A percentile compares a stretch with the other conserved stretches of the same genome.
phyloP scores from a whole-genome alignment of 2,329 filamentous ascomycete species.

The Hypomyces perniciosus region DNA sequence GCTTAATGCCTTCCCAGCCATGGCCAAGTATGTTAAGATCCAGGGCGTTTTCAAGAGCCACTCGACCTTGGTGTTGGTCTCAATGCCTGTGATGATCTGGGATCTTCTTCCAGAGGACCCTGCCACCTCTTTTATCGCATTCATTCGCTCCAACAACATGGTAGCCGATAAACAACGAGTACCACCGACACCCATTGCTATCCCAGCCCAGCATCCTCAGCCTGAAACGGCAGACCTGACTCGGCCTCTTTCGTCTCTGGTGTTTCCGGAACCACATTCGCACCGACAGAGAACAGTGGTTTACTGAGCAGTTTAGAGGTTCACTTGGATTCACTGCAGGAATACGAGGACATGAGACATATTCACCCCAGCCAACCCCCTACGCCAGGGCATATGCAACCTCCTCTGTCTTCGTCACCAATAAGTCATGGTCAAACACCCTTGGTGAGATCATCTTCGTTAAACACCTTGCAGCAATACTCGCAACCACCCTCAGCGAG shows the following conservation, averaged over 20 bases:
- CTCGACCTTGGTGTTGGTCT: conserved; percentile 52
- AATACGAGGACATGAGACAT: conserved; percentile 7
- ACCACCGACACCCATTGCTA: conserved; percentile 18
- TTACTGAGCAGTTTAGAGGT: not conserved
- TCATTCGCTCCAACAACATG: conserved; percentile 53
- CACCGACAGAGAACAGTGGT: conserved; percentile 23
- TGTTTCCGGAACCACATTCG: conserved; percentile 29
- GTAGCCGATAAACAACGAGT: conserved; percentile 26
- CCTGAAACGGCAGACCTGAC: conserved; percentile 17
- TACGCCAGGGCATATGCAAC: conserved; percentile 14
- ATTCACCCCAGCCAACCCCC: conserved; percentile 18
- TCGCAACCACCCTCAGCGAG: conserved; percentile 17
- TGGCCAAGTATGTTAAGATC: conserved; percentile 55
- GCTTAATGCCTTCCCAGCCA: conserved; percentile 48
- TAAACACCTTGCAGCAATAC: conserved; percentile 18
- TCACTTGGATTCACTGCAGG: conserved; percentile 1
- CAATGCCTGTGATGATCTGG: conserved; percentile 55
- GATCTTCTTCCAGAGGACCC: conserved; percentile 52
- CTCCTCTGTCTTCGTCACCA: conserved; percentile 18
- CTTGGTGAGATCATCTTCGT: conserved; percentile 20
- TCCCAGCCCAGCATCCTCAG: conserved; percentile 19
- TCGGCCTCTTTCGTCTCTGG: conserved; percentile 26
- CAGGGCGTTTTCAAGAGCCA: conserved; percentile 58
- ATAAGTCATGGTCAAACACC: conserved; percentile 15
- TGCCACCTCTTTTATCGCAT: conserved; percentile 52